Evolutionary conservation across 257 asterid genomes (phyloP).

Genomic region (Craterostigma plantagineum): DNA sequence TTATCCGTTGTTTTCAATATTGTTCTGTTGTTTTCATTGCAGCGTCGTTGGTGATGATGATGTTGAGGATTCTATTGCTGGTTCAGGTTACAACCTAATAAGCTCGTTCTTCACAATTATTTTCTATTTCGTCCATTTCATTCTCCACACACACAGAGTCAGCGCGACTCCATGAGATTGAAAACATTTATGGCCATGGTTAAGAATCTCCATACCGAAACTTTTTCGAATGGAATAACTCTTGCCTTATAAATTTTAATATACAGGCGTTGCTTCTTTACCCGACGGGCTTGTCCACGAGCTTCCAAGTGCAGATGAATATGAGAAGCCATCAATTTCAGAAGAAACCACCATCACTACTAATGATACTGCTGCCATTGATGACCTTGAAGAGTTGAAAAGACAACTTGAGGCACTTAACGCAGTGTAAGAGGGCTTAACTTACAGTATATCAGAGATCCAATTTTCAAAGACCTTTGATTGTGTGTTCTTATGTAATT

Average conservation of each 20-base stretch:
- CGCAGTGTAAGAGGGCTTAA: constrained; percentile 12
- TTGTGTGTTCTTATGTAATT: no score
- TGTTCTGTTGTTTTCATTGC: constrained; percentile 11
- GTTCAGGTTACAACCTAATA: constrained; percentile 32
- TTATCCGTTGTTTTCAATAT: background rate
- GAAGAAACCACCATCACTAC: constrained; percentile 15
- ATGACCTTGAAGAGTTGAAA: constrained; percentile 80
- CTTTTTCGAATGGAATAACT: no score
- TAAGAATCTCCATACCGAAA: no score
- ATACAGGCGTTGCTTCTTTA: constrained; percentile 17
- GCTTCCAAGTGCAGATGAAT: constrained; percentile 80
- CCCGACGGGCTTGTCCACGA: constrained; percentile 81
- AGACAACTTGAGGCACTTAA: constrained; percentile 81
- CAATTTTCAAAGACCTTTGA: no score
- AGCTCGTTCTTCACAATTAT: background rate
- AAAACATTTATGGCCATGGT: background rate
- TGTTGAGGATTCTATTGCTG: constrained; percentile 16
- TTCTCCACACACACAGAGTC: background rate
- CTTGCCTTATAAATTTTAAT: no score
- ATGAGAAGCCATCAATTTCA: constrained; percentile 18
- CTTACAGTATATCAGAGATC: no score
- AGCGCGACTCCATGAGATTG: background rate
- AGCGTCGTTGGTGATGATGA: constrained; percentile 69
- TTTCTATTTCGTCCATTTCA: background rate
- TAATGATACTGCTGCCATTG: constrained; percentile 2